These are phyloP conservation scores for Dinochytrium kinnereticum DNA, from an alignment of 371 early-diverging fungal species.

Conservation along the genomic window DNA sequence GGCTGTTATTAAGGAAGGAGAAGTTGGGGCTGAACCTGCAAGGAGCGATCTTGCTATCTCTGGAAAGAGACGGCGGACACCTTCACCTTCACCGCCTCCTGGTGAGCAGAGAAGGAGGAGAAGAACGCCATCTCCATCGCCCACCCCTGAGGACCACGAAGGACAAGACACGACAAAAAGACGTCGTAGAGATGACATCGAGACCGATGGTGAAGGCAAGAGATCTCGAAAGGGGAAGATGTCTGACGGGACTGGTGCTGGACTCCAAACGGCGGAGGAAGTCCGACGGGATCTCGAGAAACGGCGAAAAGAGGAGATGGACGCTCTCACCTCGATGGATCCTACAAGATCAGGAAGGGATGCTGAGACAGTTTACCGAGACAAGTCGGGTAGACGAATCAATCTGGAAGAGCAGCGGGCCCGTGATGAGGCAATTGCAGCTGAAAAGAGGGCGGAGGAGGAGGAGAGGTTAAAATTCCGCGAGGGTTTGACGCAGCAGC, in stretches of 20 bases:
- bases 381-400: conserved; percentile 71
- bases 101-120: neutral
- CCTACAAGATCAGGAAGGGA: conserved; percentile 44
- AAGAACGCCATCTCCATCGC: neutral
- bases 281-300: conserved; percentile 29
- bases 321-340: neutral
- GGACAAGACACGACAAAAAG: conserved; percentile 32
- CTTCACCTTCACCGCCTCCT: conserved; percentile 33
- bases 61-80: conserved; percentile 21
- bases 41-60: conserved; percentile 9
- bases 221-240: neutral
- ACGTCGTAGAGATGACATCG: neutral
- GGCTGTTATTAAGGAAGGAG: conserved; percentile 41
- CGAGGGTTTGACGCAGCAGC: conserved; percentile 71
- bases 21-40: too few relatives aligned
- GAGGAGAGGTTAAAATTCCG: conserved; percentile 74
- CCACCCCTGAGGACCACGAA: conserved; percentile 22
- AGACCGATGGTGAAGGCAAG: neutral
- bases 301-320: conserved; percentile 9
- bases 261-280: conserved; percentile 37
- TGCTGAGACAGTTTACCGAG: conserved; percentile 79
- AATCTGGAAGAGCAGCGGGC: conserved; percentile 71
- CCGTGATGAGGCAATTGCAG: conserved; percentile 60
- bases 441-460: conserved; percentile 62
- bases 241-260: conserved; percentile 28